Base-by-base conservation (phyloP, 2,329 filamentous ascomycete genomes). In the Tolypocladium amazonense region DNA sequence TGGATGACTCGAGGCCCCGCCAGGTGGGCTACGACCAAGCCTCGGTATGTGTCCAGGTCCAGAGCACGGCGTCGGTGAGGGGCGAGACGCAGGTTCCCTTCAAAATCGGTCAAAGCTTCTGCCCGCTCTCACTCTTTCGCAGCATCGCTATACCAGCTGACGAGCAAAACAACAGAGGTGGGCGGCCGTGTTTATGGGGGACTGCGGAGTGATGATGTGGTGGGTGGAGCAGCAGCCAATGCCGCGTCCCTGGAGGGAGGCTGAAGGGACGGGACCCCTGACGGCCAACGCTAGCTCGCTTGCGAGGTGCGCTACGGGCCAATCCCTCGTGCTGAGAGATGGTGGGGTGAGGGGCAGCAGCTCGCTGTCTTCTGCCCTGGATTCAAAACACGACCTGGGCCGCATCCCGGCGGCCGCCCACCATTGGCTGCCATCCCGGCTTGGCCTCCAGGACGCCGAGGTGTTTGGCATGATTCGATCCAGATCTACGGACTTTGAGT, bases 181-280 rank as follows among this genome's bases (percentile, higher is more conserved):
- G 50, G 41, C 56, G 61, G 57, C 35, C 56, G 38, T 58, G 56
- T 58, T 59, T 41, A 45, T 27, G 27, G 56, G 23, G 23, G 53
- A 33, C 15, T 47, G 43, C n/a, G 23, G 23, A 43, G 58, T 53
- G 53, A 23, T 33, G 35, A n/a, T 20, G 45, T 27, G n/a, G n/a
- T 15, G 38, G 56, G 54, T 56, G 47, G 47, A 52, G 27, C 47
- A 53, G 50, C 30, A 53, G 11, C 50, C 50, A 53, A 53, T 30
- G 30, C 50, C 18, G 18, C 18, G 50, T 20, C 50, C 25, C 47
- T 12, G 50, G 25, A 47, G 14, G 45, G 45, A 53, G 50, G 50
- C 50, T 53, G 27, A 53, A 53, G 15, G 45, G 33, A 35, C 33
- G 15, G 27, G 23, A 23, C 50, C 50, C 50, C 50, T 53, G 50